Conservation (phyloP, 2,329 filamentous ascomycete species). For the Microcyclospora tardicrescens region DNA sequence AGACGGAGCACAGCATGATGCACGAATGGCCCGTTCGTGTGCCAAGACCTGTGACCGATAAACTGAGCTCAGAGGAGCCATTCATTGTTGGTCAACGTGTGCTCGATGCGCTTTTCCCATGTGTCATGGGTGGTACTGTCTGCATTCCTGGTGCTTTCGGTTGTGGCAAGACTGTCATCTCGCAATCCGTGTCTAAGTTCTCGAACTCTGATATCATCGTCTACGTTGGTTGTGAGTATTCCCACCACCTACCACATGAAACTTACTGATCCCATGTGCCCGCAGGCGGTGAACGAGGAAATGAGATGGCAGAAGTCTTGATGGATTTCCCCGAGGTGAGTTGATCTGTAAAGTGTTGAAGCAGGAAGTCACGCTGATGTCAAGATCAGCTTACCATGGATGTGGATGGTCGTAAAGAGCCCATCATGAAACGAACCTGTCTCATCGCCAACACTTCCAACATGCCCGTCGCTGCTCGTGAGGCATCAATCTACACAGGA, state of each 20-base stretch:
- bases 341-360: neutral
- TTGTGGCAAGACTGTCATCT: slow-evolving; percentile 98
- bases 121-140: slow-evolving; percentile 92
- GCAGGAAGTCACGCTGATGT: slow-evolving; percentile 10
- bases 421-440: slow-evolving; percentile 99
- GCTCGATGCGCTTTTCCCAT: slow-evolving; percentile 87
- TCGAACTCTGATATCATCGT: slow-evolving; percentile 99
- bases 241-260: neutral
- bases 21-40: slow-evolving; percentile 97
- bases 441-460: slow-evolving; percentile 99
- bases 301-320: slow-evolving; percentile 99
- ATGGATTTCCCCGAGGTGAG: slow-evolving; percentile 91
- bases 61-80: slow-evolving; percentile 74
- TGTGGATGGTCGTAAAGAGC: slow-evolving; percentile 85
- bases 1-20: slow-evolving; percentile 94
- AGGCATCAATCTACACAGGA: slow-evolving; percentile 65
- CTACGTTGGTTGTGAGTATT: slow-evolving; percentile 62
- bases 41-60: slow-evolving; percentile 82
- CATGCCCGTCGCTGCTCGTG: slow-evolving; percentile 97
- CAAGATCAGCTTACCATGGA: slow-evolving; percentile 63
- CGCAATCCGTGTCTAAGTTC: slow-evolving; percentile 97
- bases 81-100: slow-evolving; percentile 97
- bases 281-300: slow-evolving; percentile 66
- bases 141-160: slow-evolving; percentile 97
- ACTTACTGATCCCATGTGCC: too few relatives aligned